Evolutionary conservation across 2,329 filamentous ascomycete genomes (phyloP).

Genomic region (Neoascochyta sp.): DNA sequence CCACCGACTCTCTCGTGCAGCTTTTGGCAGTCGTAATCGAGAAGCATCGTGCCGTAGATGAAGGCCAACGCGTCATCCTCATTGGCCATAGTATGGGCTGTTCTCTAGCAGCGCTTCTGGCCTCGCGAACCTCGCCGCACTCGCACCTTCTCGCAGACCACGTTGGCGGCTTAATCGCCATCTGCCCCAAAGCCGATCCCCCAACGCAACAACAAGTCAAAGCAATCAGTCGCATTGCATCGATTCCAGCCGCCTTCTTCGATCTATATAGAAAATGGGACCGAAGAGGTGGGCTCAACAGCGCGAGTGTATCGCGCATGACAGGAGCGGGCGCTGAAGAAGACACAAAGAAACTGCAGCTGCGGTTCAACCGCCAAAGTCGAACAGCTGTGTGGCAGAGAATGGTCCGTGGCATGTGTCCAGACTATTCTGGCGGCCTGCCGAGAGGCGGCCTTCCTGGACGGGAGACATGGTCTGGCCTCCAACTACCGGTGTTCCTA

Average conservation of each 20-base stretch:
- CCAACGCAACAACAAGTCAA: conserved; percentile 53
- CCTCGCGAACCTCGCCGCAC: conserved; percentile 56
- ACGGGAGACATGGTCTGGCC: conserved; percentile 64
- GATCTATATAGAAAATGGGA: conserved; percentile 76
- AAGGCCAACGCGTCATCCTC: conserved; percentile 69
- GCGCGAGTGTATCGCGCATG: conserved; percentile 74
- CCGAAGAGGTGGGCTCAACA: conserved; percentile 70
- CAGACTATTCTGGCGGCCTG: conserved; percentile 53
- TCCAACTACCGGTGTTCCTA: conserved; percentile 72
- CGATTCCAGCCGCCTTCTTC: conserved; percentile 69
- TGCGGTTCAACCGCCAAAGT: conserved; percentile 78
- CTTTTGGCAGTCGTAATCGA: conserved; percentile 73
- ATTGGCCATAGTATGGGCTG: conserved; percentile 91
- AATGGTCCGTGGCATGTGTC: conserved; percentile 71
- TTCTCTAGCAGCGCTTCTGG: conserved; percentile 69
- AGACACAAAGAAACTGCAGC: conserved; percentile 64
- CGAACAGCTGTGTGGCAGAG: conserved; percentile 76
- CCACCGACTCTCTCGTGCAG: conserved; percentile 68
- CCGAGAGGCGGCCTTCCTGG: conserved; percentile 65
- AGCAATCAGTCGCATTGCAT: conserved; percentile 57
- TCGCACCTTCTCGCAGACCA: conserved; percentile 55
- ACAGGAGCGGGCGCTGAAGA: conserved; percentile 64
- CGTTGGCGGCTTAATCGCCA: conserved; percentile 71
- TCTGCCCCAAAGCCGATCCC: conserved; percentile 72
- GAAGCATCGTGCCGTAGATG: conserved; percentile 62